Conservation (phyloP, 805 yeast genomes). For the Wickerhamiella kazuoi region DNA sequence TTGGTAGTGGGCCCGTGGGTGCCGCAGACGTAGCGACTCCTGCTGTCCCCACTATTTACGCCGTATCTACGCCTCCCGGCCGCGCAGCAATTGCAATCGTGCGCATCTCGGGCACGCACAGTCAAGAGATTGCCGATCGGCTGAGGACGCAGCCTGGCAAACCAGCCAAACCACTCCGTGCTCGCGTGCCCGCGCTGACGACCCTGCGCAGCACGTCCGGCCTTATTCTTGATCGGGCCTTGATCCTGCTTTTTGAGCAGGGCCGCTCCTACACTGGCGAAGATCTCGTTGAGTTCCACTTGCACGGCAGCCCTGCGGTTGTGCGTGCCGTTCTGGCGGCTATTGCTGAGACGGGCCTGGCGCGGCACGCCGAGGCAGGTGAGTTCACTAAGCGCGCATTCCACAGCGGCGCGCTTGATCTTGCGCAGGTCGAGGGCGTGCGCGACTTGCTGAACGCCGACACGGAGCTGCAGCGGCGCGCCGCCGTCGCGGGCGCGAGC, state of each 20-base stretch:
- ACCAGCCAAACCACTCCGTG: neutral
- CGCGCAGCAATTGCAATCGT: neutral
- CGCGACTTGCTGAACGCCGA: slow-evolving; percentile 83
- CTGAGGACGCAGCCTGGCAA: neutral
- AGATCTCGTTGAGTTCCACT: slow-evolving; percentile 71
- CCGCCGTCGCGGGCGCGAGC: slow-evolving; percentile 54
- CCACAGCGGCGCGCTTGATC: slow-evolving; percentile 62
- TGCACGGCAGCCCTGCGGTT: slow-evolving; percentile 89
- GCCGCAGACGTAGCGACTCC: too few species aligned
- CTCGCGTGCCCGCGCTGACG: slow-evolving; percentile 32
- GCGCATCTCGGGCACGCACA: neutral
- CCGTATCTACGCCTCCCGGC: neutral
- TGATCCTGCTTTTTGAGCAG: slow-evolving; percentile 46
- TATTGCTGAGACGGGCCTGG: slow-evolving; percentile 26
- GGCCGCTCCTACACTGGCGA: slow-evolving; percentile 89
- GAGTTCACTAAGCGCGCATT: slow-evolving; percentile 84
- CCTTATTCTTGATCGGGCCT: slow-evolving; percentile 54
- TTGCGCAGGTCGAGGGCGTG: slow-evolving; percentile 83
- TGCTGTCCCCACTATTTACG: neutral
- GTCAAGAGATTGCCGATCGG: neutral
- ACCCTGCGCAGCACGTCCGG: slow-evolving; percentile 27
- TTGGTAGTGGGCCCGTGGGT: too few species aligned
- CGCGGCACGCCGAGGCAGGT: slow-evolving; percentile 81
- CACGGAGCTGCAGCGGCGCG: slow-evolving; percentile 68
- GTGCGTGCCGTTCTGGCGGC: slow-evolving; percentile 49